Conservation (phyloP, 495 filamentous ascomycete genomes). For the Talaromyces stipitatus region DNA sequence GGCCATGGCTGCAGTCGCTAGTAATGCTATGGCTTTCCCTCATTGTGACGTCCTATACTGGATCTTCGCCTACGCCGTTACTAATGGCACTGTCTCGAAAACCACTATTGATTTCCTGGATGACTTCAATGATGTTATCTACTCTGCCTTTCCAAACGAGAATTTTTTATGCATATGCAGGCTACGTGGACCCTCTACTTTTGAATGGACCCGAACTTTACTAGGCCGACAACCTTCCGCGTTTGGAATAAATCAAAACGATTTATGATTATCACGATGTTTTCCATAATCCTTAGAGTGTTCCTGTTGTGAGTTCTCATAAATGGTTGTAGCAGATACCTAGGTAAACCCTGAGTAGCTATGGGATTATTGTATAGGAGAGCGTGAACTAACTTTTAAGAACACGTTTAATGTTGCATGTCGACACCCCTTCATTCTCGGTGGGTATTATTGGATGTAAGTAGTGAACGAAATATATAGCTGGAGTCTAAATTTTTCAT, state of each 20-base stretch:
- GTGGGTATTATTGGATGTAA: no score
- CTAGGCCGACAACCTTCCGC: slow-evolving; percentile 44
- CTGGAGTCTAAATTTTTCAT: no score
- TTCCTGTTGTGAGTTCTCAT: no score
- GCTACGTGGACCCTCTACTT: slow-evolving; percentile 62
- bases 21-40: slow-evolving; percentile 33
- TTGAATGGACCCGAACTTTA: slow-evolving; percentile 41
- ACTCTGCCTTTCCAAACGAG: slow-evolving; percentile 15
- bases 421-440: no score
- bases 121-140: slow-evolving; percentile 34
- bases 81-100: slow-evolving; percentile 30
- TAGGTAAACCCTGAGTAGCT: no score
- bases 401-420: no score
- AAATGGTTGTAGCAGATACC: no score
- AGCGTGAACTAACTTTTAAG: no score
- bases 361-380: no score
- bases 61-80: slow-evolving; percentile 36
- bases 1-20: slow-evolving; percentile 29
- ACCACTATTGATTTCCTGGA: slow-evolving; percentile 30
- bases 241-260: slow-evolving; percentile 46
- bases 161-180: slow-evolving; percentile 50
- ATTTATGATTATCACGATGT: slow-evolving; percentile 48
- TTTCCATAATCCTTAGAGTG: slow-evolving; percentile 56
- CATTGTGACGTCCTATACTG: slow-evolving; percentile 40
- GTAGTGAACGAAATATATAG: no score